Conservation (phyloP, 768 basidiomycete species). For the Termitomyces sp. region DNA sequence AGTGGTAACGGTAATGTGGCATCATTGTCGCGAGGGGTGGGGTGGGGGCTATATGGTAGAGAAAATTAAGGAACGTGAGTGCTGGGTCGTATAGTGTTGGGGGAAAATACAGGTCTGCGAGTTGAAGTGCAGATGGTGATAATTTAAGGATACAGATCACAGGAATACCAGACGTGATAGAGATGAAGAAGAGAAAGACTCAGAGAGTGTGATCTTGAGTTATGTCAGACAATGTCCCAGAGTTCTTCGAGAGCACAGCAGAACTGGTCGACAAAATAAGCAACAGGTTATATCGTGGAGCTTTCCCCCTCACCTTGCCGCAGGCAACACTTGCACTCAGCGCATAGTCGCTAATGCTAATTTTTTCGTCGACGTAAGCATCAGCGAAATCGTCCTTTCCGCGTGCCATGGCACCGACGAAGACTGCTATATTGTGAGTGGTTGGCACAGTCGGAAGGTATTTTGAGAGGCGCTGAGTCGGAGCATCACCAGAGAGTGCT, state of each 20-base stretch:
- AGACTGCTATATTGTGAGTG: conserved; percentile 88
- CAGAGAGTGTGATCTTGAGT: conserved; percentile 1
- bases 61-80: not conserved
- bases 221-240: conserved; percentile 78
- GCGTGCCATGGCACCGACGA: conserved; percentile 97
- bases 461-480: conserved; percentile 69
- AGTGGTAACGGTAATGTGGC: not conserved
- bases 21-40: not conserved
- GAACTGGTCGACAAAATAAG: conserved; percentile 42
- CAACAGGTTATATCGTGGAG: not conserved
- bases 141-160: conserved; percentile 19
- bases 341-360: conserved; percentile 91
- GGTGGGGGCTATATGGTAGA: not conserved
- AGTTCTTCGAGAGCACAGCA: conserved; percentile 91
- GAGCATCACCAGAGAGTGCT: conserved; percentile 93
- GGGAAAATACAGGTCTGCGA: conserved; percentile 27
- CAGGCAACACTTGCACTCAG: conserved; percentile 93
- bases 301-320: conserved; percentile 64
- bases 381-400: conserved; percentile 98
- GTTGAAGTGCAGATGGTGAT: conserved; percentile 40
- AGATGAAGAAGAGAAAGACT: not conserved
- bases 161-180: conserved; percentile 3
- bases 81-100: conserved; percentile 6
- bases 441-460: conserved; percentile 84
- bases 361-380: conserved; percentile 90